Evolutionary conservation across 306 rosid genomes (phyloP), one percentile per base, ranked within the genome.

Genomic region (Vigna angularis): DNA sequence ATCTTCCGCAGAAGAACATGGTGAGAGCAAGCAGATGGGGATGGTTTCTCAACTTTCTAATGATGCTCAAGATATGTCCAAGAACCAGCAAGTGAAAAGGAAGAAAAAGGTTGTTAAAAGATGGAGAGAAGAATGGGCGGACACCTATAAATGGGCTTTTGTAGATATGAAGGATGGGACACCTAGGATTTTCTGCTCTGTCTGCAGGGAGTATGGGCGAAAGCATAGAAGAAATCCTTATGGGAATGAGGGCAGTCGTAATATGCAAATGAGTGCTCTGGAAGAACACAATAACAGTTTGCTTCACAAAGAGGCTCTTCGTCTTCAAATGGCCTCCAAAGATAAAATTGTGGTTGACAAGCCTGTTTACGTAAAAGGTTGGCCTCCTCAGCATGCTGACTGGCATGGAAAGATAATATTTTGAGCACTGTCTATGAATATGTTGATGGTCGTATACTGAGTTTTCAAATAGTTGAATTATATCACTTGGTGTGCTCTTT

Each of bases 61-160:
- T 56, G 95, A 91, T 30, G 85, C 87, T 80, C 98, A 91, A 86
- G 95, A 92, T 78, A 86, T 91, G 91, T 85, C 92, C 48, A 89
- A 85, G 79, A 75, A 71, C 26, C 98, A 89, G 70, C 86, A 92
- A 3, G 72, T 44, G 40, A 95, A 95, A 79, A 86, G 97, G 83
- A 95, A 92, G 90, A 95, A 95, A 84, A 95, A 95, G 83, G 98
- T 95, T 83, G 98, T 95, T 72, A 95, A 95, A 84, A 88, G 98
- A 89, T 95, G 98, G 98, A 89, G 98, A 88, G 98, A 95, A 86
- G 98, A 92, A 85, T 95, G 98, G 98, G 98, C 98, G 61, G 98
- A 95, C 81, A 95, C 98, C 26, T 95, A 95, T 82, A 95, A 95
- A 81, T 95, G 98, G 98, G 98, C 98, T 76, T 95, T 76, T 81